Percentiles rank a stretch among this genome's conserved stretches.
Evolutionary conservation across 352 stramenopile genomes (phyloP).

Genomic region (Aphanomyces stellatus): DNA sequence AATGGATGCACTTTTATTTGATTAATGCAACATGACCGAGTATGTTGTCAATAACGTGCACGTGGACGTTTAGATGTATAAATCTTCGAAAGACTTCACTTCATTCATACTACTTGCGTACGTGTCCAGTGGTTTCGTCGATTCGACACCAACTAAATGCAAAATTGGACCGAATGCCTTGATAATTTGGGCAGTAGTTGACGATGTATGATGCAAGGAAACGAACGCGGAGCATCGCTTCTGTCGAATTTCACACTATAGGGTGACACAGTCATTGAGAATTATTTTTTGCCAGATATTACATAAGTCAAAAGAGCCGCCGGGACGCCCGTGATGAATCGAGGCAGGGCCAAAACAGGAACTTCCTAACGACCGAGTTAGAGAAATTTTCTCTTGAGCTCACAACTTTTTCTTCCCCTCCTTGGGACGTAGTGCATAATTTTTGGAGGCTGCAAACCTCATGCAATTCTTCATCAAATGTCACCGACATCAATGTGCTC

Average conservation of each 20-base stretch:
- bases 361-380: not conserved
- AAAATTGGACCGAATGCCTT: not conserved
- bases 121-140: not conserved
- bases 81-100: too few relatives aligned
- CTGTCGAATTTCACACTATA: not conserved
- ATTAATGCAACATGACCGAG: too few relatives aligned
- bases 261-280: not conserved
- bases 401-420: too few relatives aligned
- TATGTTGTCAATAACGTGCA: too few relatives aligned
- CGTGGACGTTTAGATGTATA: too few relatives aligned
- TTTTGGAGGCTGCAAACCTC: not conserved
- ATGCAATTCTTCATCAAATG: constrained; percentile 7
- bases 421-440: not conserved
- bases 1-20: too few relatives aligned
- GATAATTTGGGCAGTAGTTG: not conserved
- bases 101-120: too few relatives aligned
- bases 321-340: constrained; percentile 12
- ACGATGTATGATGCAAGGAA: not conserved
- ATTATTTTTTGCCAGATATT: not conserved
- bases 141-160: not conserved
- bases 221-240: not conserved
- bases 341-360: not conserved
- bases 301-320: constrained; percentile 7
- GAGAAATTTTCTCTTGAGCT: not conserved
- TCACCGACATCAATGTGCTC: constrained; percentile 10